These are phyloP conservation scores for Calonectria ilicicola DNA, from an alignment of 2,329 filamentous ascomycete genomes.

Conservation along the genomic window DNA sequence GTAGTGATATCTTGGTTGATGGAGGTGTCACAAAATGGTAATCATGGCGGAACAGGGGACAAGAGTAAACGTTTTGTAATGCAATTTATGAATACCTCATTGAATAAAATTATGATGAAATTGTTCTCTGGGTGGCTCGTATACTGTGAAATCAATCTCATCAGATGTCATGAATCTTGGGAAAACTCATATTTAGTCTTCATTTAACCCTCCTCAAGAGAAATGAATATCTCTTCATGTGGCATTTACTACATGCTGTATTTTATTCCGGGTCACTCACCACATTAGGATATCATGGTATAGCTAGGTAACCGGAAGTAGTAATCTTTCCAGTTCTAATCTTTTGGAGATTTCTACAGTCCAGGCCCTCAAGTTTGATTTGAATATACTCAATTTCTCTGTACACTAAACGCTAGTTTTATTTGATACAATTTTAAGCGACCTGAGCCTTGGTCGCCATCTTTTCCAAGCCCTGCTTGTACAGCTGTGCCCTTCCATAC, in stretches of 20 bases:
- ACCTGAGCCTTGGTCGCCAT: conserved; percentile 20
- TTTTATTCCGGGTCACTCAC: no score
- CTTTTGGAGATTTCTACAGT: neutral
- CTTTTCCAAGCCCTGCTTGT: conserved; percentile 44
- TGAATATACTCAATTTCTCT: neutral
- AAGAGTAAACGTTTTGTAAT: neutral
- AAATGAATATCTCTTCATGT: no score
- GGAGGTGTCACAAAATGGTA: conserved; percentile 57
- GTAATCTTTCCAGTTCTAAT: no score
- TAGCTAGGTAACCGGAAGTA: no score
- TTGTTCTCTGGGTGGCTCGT: no score
- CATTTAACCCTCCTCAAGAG: no score
- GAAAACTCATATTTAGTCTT: no score
- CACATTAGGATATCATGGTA: no score
- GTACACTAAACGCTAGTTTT: neutral
- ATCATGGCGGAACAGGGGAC: neutral
- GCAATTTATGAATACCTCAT: neutral
- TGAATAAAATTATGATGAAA: neutral
- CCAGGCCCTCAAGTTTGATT: neutral
- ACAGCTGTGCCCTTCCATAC: conserved; percentile 46
- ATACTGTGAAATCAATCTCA: no score
- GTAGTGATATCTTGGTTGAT: conserved; percentile 59
- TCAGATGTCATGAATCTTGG: no score
- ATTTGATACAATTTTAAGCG: neutral
- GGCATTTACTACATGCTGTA: no score